Base-by-base conservation (phyloP, 257 asterid species). In the Solanum pinnatisectum region DNA sequence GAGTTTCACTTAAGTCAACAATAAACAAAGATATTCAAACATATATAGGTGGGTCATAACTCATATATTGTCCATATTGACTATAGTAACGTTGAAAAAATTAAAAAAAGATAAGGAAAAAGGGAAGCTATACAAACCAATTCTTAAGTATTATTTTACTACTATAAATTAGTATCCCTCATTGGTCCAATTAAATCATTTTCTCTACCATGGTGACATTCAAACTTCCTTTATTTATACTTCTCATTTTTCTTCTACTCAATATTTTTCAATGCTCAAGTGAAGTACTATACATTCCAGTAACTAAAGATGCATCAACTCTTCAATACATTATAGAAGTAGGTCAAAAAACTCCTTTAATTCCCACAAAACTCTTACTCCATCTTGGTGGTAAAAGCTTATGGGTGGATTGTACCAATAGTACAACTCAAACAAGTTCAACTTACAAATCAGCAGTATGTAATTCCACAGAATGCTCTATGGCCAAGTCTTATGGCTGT, bases 301-400 rank as follows among this genome's bases (percentile, higher is more conserved):
- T 79, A 30, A 76, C 70, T 10, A n/a, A 87, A 87, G 89, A 87
- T 13, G 9, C 63, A 76, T 16, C 86, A 22, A 87, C 89, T 15
- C 63, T 76, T 12, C 89, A 76, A 78, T 60, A 87, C 78, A 60
- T 59, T 9, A 87, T 85, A 49, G 36, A n/a, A 74, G 63, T 87
- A 49, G 37, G 74, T 0, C 68, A 76, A 52, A 77, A 68, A 56
- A 56, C 46, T 56, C 89, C 86, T 77, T 52, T 52, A 59, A 13
- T 36, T 32, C 78, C 85, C 49, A 37, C 65, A 3, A 77, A 87
- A 37, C 85, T 87, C 30, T 3, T 40, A 33, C 44, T 87, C 52
- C 78, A 87, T 77, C 65, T 87, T 49, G 86, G 89, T 39, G 89
- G 74, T 9, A 49, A 22, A 23, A 56, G 39, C 33, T n/a, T 87